These are phyloP conservation scores for Stenogyne calaminthoides DNA, from an alignment of 305 asterid species.

Conservation along the genomic window DNA sequence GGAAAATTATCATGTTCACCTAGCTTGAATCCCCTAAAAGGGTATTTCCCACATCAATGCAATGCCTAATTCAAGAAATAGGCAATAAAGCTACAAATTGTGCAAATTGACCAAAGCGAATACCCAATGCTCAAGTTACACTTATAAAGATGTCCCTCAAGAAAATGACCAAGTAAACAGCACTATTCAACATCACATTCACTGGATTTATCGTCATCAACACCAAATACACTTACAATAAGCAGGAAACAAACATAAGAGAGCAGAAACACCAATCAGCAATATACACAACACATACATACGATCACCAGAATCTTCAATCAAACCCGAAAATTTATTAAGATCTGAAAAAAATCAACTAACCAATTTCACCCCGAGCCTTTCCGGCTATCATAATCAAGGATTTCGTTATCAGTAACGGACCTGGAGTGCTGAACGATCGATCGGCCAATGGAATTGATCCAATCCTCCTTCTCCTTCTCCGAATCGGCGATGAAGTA, in stretches of 20 bases:
- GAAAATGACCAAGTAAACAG: slow-evolving; percentile 5
- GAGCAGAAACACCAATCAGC: slow-evolving; percentile 1
- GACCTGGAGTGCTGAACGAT: slow-evolving; percentile 97
- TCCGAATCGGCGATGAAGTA: slow-evolving; percentile 47
- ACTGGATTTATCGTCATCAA: slow-evolving; percentile 22
- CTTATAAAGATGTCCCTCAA: neutral
- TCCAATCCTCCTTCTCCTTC: slow-evolving; percentile 65
- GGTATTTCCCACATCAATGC: neutral
- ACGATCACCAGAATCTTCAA: neutral
- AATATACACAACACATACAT: slow-evolving; percentile 24
- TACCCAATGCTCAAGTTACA: neutral
- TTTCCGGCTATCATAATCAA: slow-evolving; percentile 80
- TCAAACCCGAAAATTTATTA: slow-evolving; percentile 14
- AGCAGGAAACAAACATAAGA: neutral
- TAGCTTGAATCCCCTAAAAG: neutral
- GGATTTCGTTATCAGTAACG: slow-evolving; percentile 74
- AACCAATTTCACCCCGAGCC: slow-evolving; percentile 21
- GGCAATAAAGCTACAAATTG: neutral
- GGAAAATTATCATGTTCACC: too few relatives aligned
- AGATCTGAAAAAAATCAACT: neutral
- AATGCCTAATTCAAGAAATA: neutral
- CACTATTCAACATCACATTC: slow-evolving; percentile 22
- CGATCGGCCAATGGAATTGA: slow-evolving; percentile 88
- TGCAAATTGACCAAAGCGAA: neutral
- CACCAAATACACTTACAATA: slow-evolving; percentile 28